A percentile compares a stretch with the other conserved stretches of the same genome.
phyloP scores from a whole-genome alignment of 805 yeast species.

The Candida berthetii region DNA sequence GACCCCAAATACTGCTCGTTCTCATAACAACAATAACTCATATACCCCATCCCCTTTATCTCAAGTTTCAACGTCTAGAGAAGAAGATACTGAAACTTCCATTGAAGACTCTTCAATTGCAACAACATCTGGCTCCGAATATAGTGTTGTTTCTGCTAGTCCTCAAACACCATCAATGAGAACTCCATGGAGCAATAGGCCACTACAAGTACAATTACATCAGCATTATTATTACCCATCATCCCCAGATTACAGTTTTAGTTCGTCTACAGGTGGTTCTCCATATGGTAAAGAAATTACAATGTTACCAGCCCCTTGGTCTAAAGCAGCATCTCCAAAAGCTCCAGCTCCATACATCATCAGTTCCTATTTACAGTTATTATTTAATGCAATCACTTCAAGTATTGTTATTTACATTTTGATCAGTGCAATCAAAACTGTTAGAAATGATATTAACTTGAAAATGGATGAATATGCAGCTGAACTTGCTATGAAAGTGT shows the following conservation, averaged over 20 bases:
- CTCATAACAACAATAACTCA: neutral
- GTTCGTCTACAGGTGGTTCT: neutral
- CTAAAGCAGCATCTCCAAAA: slow-evolving; percentile 40
- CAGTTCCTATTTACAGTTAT: slow-evolving; percentile 55
- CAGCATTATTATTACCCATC: slow-evolving; percentile 36
- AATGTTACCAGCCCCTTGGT: slow-evolving; percentile 56
- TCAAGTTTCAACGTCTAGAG: too few species aligned
- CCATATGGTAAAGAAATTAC: slow-evolving; percentile 7
- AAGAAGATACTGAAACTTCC: too few species aligned
- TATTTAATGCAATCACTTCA: slow-evolving; percentile 42
- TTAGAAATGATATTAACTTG: slow-evolving; percentile 46
- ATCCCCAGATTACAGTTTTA: neutral
- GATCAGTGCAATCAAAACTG: slow-evolving; percentile 36
- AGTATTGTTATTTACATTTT: slow-evolving; percentile 37
- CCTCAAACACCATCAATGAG: neutral
- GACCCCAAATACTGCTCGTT: too few species aligned
- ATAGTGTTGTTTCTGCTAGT: neutral
- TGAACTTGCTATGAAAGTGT: slow-evolving; percentile 43
- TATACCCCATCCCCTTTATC: too few species aligned
- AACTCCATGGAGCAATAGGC: slow-evolving; percentile 9
- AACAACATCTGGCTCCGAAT: neutral
- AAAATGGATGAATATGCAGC: slow-evolving; percentile 43
- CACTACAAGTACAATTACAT: slow-evolving; percentile 28
- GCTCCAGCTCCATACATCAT: slow-evolving; percentile 49
- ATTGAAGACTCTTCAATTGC: too few species aligned